Base-by-base conservation (phyloP, 306 rosid genomes). In the Cucurbita pepo region DNA sequence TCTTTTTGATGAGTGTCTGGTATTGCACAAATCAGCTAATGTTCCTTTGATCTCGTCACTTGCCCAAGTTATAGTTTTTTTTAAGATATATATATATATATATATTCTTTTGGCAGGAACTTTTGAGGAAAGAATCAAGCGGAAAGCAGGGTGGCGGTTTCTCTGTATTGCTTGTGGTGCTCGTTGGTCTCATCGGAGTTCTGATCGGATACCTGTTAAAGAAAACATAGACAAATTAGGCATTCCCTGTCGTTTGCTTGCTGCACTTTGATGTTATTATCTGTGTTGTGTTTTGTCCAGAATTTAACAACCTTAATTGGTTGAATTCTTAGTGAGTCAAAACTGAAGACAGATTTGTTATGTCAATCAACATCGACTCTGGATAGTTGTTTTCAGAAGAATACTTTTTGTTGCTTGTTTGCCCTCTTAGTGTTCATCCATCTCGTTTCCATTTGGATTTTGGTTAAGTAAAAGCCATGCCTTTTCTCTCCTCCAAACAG, bases 161-260 rank as follows among this genome's bases (percentile, higher is more conserved):
- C 82, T 83, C 87, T 7, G 66, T 78, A 19, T 34, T 83, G 60
- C 69, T 75, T 38, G 78, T 78, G 78, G 72, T 41, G 72, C 81
- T 83, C 8, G 65, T 80, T 53, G 84, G 82, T 67, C 77, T 83
- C 16, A 53, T 83, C 60, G 84, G 87, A 53, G 65, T 78, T n/a
- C 66, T 78, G 75, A 38, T 81, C 13, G 87, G 84, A 36, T 83
- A 57, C 82, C 58, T 75, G 18, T 10, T 83, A 54, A 80, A 77
- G 63, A 80, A 71, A 71, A 63, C 76, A 65, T 75, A 78, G 80
- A 13, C 21, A 21, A 64, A n/a, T 37, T 66, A 56, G 57, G 44
- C 57, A 69, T 25, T 15, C 25, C 57, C 61, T 60, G 3, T 30
- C 41, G 16, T 38, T 16, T 38, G 44, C 55, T 70, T 18, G 67